Evolutionary conservation across 768 basidiomycete genomes (phyloP), one percentile per base, ranked within the genome.

Genomic region (Trametes elegans): DNA sequence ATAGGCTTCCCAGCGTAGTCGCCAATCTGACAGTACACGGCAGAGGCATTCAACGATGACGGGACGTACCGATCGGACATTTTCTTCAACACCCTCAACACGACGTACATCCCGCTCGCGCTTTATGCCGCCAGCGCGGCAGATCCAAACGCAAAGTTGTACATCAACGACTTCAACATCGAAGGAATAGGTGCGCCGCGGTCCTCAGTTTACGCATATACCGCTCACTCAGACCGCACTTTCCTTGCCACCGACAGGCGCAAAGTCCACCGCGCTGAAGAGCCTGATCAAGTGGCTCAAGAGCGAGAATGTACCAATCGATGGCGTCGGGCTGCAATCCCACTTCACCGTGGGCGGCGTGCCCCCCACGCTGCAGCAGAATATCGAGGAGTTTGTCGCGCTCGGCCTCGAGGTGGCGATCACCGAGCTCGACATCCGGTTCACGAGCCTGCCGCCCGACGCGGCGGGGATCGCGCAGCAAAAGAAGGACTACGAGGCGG

Each of bases 401-500:
- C 77, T 85, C 24, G 84, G 85, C 26, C 71, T 87, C 40, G 84
- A 86, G 58, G 79, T 85, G 18, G 84, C 84, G 7, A 78, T 86
- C 59, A 87, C 85, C 3, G 85, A 86, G 64, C 75, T 87, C 39
- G 85, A 87, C 64, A 80, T 81, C 60, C 74, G 83, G 39, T 53
- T 58, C 42, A 79, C 82, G 72, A 73, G 73, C 4, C 70, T 81
- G 6, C 83, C 82, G 11, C 73, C 71, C 8, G 34, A 16, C 26
- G 61, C 67, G 3, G 77, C 74, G 1, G 71, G 78, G 24, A 69
- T 81, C 35, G 73, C 68, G 23, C 81, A 84, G 61, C 83, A 86
- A 62, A 71, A 76, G 64, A 69, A 67, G 50, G 83, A 86, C 64
- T 86, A 84, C 58, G 68, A 74, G 66, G 75, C 73, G 18, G 77